A percentile compares a stretch with the other conserved stretches of the same genome.
Conservation (phyloP, 202 grass and related monocot genomes). For the Musa balbisiana region DNA sequence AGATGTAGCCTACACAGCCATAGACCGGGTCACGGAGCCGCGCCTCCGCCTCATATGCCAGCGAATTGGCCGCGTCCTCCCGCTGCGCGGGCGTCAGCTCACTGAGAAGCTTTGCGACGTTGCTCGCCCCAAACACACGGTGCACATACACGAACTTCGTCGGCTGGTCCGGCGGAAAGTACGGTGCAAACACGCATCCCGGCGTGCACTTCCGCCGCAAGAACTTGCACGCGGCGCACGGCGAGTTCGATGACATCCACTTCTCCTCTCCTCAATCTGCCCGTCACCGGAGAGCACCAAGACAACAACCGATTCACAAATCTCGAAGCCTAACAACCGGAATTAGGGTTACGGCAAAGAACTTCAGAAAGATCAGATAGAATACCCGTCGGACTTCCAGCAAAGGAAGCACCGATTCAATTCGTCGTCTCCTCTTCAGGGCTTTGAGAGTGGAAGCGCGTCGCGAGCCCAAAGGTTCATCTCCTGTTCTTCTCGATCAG, state of each 20-base stretch:
- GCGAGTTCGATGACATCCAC: background rate
- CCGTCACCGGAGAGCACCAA: no score
- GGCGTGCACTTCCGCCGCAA: conserved; percentile 17
- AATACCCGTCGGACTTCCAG: no score
- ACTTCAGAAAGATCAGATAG: no score
- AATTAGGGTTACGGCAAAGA: no score
- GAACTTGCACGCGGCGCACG: conserved; percentile 25
- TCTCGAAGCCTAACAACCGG: no score
- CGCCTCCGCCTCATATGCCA: conserved; percentile 17
- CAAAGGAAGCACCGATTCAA: no score
- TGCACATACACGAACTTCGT: conserved; percentile 2
- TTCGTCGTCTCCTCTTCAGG: no score
- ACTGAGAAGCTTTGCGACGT: background rate
- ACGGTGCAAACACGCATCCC: conserved; percentile 23
- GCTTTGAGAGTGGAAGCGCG: no score
- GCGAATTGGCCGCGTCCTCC: conserved; percentile 1
- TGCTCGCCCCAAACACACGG: conserved; percentile 2
- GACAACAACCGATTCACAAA: background rate
- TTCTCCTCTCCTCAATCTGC: no score
- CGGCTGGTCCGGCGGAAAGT: conserved; percentile 3
- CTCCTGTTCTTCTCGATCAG: no score
- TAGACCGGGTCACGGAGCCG: background rate
- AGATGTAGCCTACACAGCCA: conserved; percentile 10
- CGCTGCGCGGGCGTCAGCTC: background rate
- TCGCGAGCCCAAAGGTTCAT: no score